phyloP scores from a whole-genome alignment of 2,329 filamentous ascomycete genomes.

The Arthrobotrys entomopaga region DNA sequence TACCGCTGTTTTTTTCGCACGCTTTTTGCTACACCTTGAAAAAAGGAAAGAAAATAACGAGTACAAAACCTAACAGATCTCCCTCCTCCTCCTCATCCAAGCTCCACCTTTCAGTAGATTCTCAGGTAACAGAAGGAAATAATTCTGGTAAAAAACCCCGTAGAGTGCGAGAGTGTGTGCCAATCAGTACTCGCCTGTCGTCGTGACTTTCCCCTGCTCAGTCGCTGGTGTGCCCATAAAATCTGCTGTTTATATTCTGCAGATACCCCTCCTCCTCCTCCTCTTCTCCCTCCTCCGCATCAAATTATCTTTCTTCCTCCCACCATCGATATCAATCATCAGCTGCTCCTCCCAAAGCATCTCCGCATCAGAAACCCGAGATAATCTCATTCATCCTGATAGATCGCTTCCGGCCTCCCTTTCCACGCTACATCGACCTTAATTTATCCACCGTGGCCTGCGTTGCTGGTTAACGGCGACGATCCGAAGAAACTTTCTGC shows the following conservation, averaged over 20 bases:
- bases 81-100: constrained; percentile 34
- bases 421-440: constrained; percentile 1
- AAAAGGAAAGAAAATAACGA: constrained; percentile 21
- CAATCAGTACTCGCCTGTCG: constrained; percentile 24
- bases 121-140: constrained; percentile 18
- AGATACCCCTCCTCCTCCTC: constrained; percentile 44
- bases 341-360: not conserved
- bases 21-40: constrained; percentile 8
- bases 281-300: constrained; percentile 15
- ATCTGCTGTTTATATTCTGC: constrained; percentile 29
- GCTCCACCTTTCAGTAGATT: not conserved
- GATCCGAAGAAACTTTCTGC: too few species aligned
- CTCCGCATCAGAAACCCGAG: not conserved
- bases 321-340: not conserved
- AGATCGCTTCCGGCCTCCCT: constrained; percentile 12
- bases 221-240: constrained; percentile 24
- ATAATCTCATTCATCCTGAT: constrained; percentile 5
- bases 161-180: constrained; percentile 19
- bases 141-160: constrained; percentile 22
- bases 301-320: not conserved
- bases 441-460: constrained; percentile 30
- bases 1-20: constrained; percentile 14
- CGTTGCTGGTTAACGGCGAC: constrained; percentile 20
- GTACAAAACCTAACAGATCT: constrained; percentile 27
- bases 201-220: constrained; percentile 23